Evolutionary conservation across 164 flowering plant genomes (phyloP).

Genomic region (Kingdonia uniflora): DNA sequence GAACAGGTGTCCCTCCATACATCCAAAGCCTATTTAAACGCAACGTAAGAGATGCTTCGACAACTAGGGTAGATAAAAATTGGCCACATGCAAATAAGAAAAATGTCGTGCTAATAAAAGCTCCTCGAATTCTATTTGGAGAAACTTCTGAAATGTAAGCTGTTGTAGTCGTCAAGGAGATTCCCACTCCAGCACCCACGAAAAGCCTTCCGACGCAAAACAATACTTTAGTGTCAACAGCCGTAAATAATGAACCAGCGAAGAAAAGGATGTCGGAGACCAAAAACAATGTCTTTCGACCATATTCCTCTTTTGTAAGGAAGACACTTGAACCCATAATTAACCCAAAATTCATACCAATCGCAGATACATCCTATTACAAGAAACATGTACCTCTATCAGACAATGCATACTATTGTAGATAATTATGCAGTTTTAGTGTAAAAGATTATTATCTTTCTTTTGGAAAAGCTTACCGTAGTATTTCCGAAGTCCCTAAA

Average conservation of each 20-base stretch:
- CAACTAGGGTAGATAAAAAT: conserved; percentile 70
- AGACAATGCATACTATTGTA: conserved; percentile 63
- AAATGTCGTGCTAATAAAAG: conserved; percentile 76
- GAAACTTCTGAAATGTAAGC: conserved; percentile 88
- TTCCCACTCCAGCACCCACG: conserved; percentile 83
- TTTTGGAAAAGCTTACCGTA: too few species aligned
- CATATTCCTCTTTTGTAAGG: too few species aligned
- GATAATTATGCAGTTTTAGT: too few species aligned
- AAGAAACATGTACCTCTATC: conserved; percentile 54
- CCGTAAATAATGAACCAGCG: conserved; percentile 78
- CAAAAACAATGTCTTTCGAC: too few species aligned
- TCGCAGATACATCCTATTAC: conserved; percentile 61
- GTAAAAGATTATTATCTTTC: too few species aligned
- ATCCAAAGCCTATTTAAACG: conserved; percentile 66
- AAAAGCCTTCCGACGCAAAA: conserved; percentile 63
- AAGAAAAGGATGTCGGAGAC: too few species aligned
- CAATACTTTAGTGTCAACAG: conserved; percentile 38
- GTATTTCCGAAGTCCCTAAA: conserved; percentile 25
- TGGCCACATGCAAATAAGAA: conserved; percentile 82
- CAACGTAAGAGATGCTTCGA: conserved; percentile 64
- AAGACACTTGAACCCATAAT: too few species aligned
- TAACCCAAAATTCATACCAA: too few species aligned
- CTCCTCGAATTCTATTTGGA: conserved; percentile 82
- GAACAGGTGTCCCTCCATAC: conserved; percentile 86
- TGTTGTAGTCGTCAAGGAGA: conserved; percentile 91